Evolutionary conservation across 176 grass and related monocot species (phyloP), one percentile per base, ranked within the genome.

Genomic region (Thinopyrum elongatum): DNA sequence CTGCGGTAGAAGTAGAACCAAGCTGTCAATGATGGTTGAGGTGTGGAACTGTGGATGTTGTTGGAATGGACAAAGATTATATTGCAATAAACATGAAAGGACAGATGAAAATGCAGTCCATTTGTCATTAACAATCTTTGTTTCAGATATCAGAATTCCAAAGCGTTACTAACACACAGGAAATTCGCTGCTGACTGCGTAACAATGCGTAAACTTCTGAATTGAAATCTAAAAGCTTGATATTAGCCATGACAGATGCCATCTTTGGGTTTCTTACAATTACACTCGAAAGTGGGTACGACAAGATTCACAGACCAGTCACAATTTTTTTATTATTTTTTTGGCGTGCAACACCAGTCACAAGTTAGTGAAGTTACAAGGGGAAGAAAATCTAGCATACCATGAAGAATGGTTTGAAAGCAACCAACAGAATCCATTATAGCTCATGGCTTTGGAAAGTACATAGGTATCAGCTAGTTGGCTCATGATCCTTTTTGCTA

Each of bases 1-100:
- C 95, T 95, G 78, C 70, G 86, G 76, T 12, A 69, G 31, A 69
- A 84, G 61, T 6, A 81, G 31, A 69, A 91, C 10, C 21, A 86
- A 83, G 39, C 69, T 3, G 19, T 35, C 21, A 74, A 22, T 67
- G 42, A 74, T 46, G 59, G 58, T 35, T n/a, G 15, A 73, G 28
- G 28, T 7, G 10, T 30, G n/a, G n/a, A n/a, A n/a, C n/a, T n/a
- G n/a, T n/a, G 7, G 38, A 74, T 44, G 36, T 0, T 26, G 6
- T 46, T 27, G 11, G 35, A 38, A 2, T 44, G 51, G 15, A 42
- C 23, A 41, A 10, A 12, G 41, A 47, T 13, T 1, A 10, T 13
- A 22, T 17, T n/a, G 12, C 5, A 12, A 6, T 0, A 16, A 76
- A 21, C 16, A 78, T 13, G 61, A 49, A 10, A 82, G 55, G 29